Base-by-base conservation (phyloP, 2,329 filamentous ascomycete species). In the Pseudogymnoascus sp. region DNA sequence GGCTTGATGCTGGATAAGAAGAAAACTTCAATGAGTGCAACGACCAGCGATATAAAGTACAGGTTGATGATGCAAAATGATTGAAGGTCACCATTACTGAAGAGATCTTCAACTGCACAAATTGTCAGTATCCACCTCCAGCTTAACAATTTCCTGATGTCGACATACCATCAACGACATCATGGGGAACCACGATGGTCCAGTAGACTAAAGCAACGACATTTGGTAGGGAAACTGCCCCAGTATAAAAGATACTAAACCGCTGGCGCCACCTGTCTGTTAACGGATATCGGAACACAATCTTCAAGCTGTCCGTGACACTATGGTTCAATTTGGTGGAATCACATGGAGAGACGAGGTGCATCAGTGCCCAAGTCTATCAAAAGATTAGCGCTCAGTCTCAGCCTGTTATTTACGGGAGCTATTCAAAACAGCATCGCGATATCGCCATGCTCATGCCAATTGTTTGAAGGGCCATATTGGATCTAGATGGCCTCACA, bases 231-330 rank as follows among this genome's bases (percentile, higher is more conserved):
- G 67, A 65, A 44, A 69, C 61, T n/a, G 68, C 66, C 56, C 67
- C 68, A 19, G 66, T 69, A 64, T 74, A 71, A 64, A 73, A 74
- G 62, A 73, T 66, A 62, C 72, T 73, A 66, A 74, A 74, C 35
- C 64, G 66, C 16, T n/a, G 38, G 19, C 21, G 38, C 59, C 59
- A 61, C 8, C 8, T 19, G 65, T 66, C n/a, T 64, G 68, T 59
- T 70, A 60, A 66, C 65, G 60, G 70, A 68, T 65, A 70, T 67
- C 38, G 69, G 69, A 40, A 73, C 5, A 64, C 33, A 69, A 56
- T 40, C 63, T 68, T 61, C 71, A 68, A 11, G 69, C 6, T 8
- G 35, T 44, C 35, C 61, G 40, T 29, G 21, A 62, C 13, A 33
- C 35, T 13, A 62, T 33, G 29, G 21, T 6, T 19, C 8, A 19